Base-by-base conservation (phyloP, 306 rosid species). In the Trifolium fragiferum region DNA sequence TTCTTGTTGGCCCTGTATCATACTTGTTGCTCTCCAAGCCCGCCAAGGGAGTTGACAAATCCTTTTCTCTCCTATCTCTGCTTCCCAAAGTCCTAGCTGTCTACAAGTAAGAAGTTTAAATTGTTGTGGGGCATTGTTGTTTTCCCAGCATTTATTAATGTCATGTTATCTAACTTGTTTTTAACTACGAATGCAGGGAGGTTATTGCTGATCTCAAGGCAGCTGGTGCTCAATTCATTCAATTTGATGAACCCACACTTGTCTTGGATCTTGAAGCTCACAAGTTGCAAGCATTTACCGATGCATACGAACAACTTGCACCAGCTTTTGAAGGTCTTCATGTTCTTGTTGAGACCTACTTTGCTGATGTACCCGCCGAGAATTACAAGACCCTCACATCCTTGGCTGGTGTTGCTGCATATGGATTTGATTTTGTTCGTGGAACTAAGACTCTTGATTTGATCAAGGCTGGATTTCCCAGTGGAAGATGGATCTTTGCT, bases 1-100 rank as follows among this genome's bases (percentile, higher is more conserved):
- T 92, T 70, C 92, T 92, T 10, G 13, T 92, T 78, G 98, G 98
- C 46, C 98, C 98, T 2, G 98, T 93, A 14, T 86, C 98, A 37
- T 93, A 90, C 90, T 82, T 93, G 83, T 84, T 93, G 90, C 85
- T 93, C 50, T 93, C 98, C 43, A 93, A 93, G 54, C 92, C 96
- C 5, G 98, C 96, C 21, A 92, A 90, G 88, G 96, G 92, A 72
- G 98, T 90, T 6, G 92, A 84, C 60, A 93, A 93, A 87, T n/a
- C 81, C 66, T 89, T 93, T 38, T 43, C 83, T 73, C 95, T 90
- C 76, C 94, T 93, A 50, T 90, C 98, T 55, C 91, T 93, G 60
- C 91, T 93, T 1, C 88, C 82, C 35, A 87, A 90, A 60, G 80
- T 93, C 70, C 83, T 93, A 25, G 89, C 96, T 4, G 19, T 93